Conservation (phyloP, 2,329 filamentous ascomycete species). For the Xylaria sp. region DNA sequence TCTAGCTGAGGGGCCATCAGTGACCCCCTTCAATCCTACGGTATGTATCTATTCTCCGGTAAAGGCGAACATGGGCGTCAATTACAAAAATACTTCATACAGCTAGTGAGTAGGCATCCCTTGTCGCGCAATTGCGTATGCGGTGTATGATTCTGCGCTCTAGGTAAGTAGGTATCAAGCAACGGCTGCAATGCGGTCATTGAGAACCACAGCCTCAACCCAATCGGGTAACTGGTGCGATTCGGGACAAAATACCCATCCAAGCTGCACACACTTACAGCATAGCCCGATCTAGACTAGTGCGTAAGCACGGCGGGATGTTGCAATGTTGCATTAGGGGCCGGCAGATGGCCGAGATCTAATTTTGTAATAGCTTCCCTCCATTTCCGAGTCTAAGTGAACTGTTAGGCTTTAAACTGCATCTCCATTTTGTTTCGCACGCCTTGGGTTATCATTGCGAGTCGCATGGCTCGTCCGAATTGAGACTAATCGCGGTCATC, state of each 20-base stretch:
- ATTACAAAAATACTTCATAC: neutral
- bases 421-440: slow-evolving; percentile 6
- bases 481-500: neutral
- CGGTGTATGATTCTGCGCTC: neutral
- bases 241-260: slow-evolving; percentile 20
- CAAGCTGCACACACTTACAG: neutral
- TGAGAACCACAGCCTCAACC: neutral
- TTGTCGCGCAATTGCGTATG: neutral
- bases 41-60: neutral
- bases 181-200: neutral
- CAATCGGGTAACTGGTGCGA: slow-evolving; percentile 29
- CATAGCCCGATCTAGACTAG: slow-evolving; percentile 16
- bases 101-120: neutral
- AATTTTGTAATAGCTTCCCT: neutral
- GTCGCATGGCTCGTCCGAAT: slow-evolving; percentile 10
- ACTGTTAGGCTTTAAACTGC: neutral
- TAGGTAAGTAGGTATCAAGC: neutral
- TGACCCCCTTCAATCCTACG: neutral
- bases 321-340: neutral
- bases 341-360: neutral
- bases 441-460: slow-evolving; percentile 18
- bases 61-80: neutral
- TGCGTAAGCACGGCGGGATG: neutral
- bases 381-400: neutral
- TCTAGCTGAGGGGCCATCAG: neutral